Percentiles rank a stretch among this genome's conserved stretches.
Evolutionary conservation across 257 asterid genomes (phyloP).

Genomic region (Cruciata laevipes): DNA sequence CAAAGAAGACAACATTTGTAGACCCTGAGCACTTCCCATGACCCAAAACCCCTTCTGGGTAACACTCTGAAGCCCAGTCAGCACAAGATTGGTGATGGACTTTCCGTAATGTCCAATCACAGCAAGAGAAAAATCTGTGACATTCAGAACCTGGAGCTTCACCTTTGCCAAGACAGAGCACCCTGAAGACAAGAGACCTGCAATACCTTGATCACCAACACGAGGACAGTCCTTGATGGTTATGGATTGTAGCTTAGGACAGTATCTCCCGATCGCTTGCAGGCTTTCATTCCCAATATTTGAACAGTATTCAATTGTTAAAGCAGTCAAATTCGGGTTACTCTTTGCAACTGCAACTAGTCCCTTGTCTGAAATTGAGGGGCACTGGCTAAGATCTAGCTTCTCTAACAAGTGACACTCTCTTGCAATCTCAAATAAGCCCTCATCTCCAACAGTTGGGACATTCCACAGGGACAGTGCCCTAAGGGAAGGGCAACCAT

Average conservation of each 20-base stretch:
- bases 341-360: slow-evolving; percentile 57
- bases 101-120: slow-evolving; percentile 77
- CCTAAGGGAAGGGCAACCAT: slow-evolving; percentile 79
- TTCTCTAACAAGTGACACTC: slow-evolving; percentile 70
- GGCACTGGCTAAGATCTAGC: slow-evolving; percentile 74
- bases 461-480: slow-evolving; percentile 74
- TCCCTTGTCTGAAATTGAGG: slow-evolving; percentile 60
- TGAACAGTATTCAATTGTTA: slow-evolving; percentile 67
- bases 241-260: slow-evolving; percentile 58
- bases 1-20: slow-evolving; percentile 48
- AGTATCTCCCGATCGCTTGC: slow-evolving; percentile 49
- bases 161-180: slow-evolving; percentile 48
- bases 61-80: slow-evolving; percentile 57
- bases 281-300: slow-evolving; percentile 64
- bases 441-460: slow-evolving; percentile 61
- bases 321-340: slow-evolving; percentile 50
- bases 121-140: slow-evolving; percentile 73
- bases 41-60: slow-evolving; percentile 93
- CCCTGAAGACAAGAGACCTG: slow-evolving; percentile 48
- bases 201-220: slow-evolving; percentile 80
- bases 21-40: slow-evolving; percentile 75
- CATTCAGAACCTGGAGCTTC: slow-evolving; percentile 59
- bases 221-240: slow-evolving; percentile 67
- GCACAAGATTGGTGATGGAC: slow-evolving; percentile 50
- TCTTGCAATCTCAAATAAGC: slow-evolving; percentile 68